Evolutionary conservation across 2,329 filamentous ascomycete species (phyloP).

Genomic region (Fusarium praegraminearum): DNA sequence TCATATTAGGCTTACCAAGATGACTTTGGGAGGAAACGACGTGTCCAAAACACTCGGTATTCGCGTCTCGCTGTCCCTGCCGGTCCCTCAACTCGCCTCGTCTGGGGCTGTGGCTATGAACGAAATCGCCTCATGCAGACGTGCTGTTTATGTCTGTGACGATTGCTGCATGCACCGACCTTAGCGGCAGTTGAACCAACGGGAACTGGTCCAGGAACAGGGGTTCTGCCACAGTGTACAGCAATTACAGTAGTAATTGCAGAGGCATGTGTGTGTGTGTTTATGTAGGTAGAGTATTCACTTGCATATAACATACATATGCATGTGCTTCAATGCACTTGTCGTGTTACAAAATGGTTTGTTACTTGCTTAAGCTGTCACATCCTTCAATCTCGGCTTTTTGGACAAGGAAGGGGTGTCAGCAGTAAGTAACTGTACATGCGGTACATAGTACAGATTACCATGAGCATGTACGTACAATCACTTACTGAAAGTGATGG

Average conservation of each 20-base stretch:
- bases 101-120: constrained; percentile 5
- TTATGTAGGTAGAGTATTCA: background rate
- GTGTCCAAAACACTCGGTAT: constrained; percentile 11
- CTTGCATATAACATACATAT: constrained; percentile 21
- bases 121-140: constrained; percentile 30
- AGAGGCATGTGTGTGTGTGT: background rate
- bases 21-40: constrained; percentile 11
- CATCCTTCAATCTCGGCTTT: constrained; percentile 40
- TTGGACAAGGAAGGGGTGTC: constrained; percentile 25
- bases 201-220: constrained; percentile 14
- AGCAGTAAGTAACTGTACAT: constrained; percentile 14
- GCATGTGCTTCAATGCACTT: constrained; percentile 24
- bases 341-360: constrained; percentile 30
- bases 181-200: constrained; percentile 36
- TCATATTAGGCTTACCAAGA: background rate
- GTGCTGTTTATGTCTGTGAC: constrained; percentile 33
- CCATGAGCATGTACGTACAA: background rate
- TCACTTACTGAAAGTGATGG: background rate
- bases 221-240: background rate
- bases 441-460: no score
- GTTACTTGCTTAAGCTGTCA: constrained; percentile 12
- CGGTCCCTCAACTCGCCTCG: constrained; percentile 2
- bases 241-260: background rate
- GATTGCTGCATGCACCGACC: constrained; percentile 30
- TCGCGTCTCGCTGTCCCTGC: constrained; percentile 2